Conservation (phyloP, 257 asterid genomes). For the Parsonsia alboflavescens region DNA sequence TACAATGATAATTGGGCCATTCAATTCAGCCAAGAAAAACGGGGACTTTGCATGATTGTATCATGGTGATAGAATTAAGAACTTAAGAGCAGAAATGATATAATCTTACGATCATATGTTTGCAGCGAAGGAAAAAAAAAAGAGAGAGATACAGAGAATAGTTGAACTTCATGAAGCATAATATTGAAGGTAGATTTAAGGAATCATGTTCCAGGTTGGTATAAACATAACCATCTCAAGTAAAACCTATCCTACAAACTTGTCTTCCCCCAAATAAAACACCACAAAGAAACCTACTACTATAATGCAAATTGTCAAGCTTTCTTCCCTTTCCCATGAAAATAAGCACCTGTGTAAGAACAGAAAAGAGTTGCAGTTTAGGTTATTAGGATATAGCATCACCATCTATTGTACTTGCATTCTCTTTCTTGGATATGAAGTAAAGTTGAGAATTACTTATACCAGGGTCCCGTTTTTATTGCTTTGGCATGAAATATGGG, state of each 20-base stretch:
- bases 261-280: neutral
- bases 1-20: no score
- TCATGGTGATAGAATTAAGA: no score
- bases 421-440: neutral
- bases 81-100: no score
- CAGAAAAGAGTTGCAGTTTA: neutral
- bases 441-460: neutral
- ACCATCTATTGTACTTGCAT: neutral
- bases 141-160: no score
- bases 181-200: neutral
- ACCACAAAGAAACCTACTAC: neutral
- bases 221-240: neutral
- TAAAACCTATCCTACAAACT: conserved; percentile 4
- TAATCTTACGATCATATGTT: no score
- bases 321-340: neutral
- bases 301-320: neutral
- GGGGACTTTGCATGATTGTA: no score
- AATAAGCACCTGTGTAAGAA: neutral
- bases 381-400: neutral
- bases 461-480: conserved; percentile 18
- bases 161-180: neutral
- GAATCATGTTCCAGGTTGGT: neutral
- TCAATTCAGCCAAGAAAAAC: no score
- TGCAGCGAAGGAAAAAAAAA: no score
- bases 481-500: conserved; percentile 69